Evolutionary conservation across 2,329 filamentous ascomycete species (phyloP), one percentile per base, ranked within the genome.

Genomic region (Botrytis deweyae): DNA sequence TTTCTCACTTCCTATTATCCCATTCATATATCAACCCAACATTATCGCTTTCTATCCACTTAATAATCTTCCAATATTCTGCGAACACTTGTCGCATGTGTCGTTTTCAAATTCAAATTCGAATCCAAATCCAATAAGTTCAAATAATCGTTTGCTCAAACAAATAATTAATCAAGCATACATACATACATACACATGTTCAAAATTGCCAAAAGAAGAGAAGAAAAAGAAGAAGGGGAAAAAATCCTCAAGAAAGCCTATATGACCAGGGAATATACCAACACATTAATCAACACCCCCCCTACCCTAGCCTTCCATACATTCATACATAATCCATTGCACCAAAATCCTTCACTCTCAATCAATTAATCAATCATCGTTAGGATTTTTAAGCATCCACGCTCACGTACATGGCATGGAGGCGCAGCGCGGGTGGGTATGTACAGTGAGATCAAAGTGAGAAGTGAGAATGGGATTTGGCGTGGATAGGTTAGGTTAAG

Each of bases 1-100:
- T 58, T 68, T 68, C 65, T 68, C 36, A 58, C 65, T 68, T 68
- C 65, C 49, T 55, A n/a, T n/a, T 29, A 25, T 58, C 65, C 36
- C 49, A 33, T 42, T 36, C 22, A 55, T 20, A 68, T 42, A 58
- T 68, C 65, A 68, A 58, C 25, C 5, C 65, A 42, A 68, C 49
- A 58, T 68, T 58, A 36, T 68, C 36, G 16, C 49, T 68, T 22
- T 42, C 20, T 58, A 58, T 58, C 25, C 49, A 68, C 25, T 68
- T 58, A 29, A 42, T 58, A 16, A 68, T 55, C 7, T 42, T 68
- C 49, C 40, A 58, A 58, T 68, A 25, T 29, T 58, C 40, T 12
- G 36, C 65, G 49, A 58, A 42, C 65, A 68, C 65, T 68, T 29
- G 65, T 58, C 49, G 49, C 65, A 68, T 25, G 25, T 40, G 25